phyloP scores from a whole-genome alignment of 129 eudicot species.

The Artemisia tridentata region DNA sequence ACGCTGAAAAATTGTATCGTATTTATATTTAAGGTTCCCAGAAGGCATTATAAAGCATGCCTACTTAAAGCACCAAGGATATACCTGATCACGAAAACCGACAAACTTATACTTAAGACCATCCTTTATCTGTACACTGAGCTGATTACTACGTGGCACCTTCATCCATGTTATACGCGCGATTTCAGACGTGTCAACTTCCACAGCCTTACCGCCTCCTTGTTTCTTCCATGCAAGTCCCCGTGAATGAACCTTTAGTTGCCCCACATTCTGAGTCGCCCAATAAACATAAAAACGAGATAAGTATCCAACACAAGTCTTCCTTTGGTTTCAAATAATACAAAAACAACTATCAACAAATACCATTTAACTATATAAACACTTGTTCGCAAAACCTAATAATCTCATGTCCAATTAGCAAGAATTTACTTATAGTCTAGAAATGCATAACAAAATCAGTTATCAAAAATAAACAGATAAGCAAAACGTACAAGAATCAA shows the following conservation, averaged over 20 bases:
- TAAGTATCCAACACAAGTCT: background rate
- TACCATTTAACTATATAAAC: no score
- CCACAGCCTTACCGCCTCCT: conserved; percentile 98
- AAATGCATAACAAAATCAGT: no score
- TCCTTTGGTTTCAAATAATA: background rate
- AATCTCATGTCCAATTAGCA: no score
- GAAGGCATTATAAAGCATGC: background rate
- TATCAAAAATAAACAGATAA: no score
- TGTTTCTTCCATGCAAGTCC: conserved; percentile 91
- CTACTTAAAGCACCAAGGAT: background rate
- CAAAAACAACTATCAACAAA: background rate
- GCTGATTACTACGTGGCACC: conserved; percentile 88
- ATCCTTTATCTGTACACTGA: conserved; percentile 71
- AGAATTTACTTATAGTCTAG: no score
- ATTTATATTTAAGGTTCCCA: background rate
- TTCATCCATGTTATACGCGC: conserved; percentile 81
- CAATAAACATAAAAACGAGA: background rate
- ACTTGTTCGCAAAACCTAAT: no score
- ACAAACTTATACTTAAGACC: conserved; percentile 85
- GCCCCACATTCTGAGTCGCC: conserved; percentile 75
- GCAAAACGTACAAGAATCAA: no score
- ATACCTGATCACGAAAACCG: conserved; percentile 92
- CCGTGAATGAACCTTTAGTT: conserved; percentile 70
- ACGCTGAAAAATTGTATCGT: background rate
- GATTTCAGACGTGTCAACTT: conserved; percentile 71